Conservation (phyloP, 352 stramenopile genomes). For the Phytophthora hibernalis region DNA sequence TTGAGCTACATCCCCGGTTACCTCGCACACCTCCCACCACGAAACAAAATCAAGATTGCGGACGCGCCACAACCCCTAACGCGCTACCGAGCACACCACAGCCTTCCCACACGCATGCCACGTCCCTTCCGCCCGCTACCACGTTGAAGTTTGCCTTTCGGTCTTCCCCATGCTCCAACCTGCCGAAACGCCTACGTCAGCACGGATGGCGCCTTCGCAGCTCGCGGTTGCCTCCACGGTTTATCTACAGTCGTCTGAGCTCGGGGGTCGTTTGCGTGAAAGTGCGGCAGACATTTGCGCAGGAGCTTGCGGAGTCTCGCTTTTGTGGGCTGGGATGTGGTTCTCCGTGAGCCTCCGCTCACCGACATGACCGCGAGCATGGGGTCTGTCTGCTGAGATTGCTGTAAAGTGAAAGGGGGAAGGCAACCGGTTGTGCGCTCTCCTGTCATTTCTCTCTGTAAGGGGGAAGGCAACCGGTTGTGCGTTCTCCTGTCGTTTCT, state of each 20-base stretch:
- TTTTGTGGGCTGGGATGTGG: constrained; percentile 11
- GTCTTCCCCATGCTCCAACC: no score
- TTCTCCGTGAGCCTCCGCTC: constrained; percentile 2
- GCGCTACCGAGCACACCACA: no score
- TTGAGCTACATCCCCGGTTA: constrained; percentile 22
- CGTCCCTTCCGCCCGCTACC: no score
- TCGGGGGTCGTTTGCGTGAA: constrained; percentile 23
- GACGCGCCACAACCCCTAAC: no score
- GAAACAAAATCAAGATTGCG: no score
- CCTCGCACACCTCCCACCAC: no score
- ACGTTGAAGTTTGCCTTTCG: no score
- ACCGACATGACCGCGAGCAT: constrained; percentile 40
- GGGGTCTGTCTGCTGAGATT: background rate
- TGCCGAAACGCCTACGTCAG: no score
- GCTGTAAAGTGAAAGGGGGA: constrained; percentile 14
- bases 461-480: background rate
- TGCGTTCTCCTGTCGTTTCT: background rate
- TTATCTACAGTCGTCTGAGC: no score
- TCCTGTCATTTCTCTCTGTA: constrained; percentile 1
- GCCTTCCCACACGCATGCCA: no score
- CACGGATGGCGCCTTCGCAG: no score
- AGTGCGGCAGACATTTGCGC: constrained; percentile 35
- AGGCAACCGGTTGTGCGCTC: background rate
- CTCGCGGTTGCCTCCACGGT: no score
- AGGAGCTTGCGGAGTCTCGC: constrained; percentile 38